phyloP scores from a whole-genome alignment of 148 eudicot genomes.

The Arctostaphylos glauca region DNA sequence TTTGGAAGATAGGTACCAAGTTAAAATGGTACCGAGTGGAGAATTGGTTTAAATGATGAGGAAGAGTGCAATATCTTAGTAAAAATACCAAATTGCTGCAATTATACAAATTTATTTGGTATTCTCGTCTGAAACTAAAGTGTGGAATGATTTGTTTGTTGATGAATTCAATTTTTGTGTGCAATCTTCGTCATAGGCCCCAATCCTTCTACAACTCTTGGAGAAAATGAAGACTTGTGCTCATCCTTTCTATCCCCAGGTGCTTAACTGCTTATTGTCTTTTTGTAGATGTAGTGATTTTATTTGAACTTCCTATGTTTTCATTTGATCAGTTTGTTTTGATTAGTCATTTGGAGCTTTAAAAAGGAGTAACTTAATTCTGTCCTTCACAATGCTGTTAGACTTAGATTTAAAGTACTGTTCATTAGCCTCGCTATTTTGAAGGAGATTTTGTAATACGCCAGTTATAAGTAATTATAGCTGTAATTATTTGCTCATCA shows the following conservation, averaged over 20 bases:
- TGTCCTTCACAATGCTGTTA: background rate
- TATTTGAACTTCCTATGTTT: background rate
- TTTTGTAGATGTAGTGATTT: background rate
- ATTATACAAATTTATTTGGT: background rate
- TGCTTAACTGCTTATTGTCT: conserved; percentile 27
- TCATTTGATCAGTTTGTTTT: background rate
- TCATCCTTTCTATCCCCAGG: conserved; percentile 85
- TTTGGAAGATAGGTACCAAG: background rate
- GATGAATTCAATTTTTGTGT: background rate
- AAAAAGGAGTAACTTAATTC: background rate
- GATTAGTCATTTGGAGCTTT: background rate
- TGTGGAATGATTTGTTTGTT: background rate
- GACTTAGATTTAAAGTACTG: background rate
- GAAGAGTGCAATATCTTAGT: background rate
- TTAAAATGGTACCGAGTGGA: background rate
- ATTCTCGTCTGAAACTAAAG: no score
- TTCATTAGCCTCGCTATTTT: background rate
- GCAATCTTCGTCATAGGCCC: conserved; percentile 47
- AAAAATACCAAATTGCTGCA: background rate
- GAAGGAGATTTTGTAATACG: background rate
- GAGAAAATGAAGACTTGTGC: conserved; percentile 71
- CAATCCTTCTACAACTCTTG: conserved; percentile 67
- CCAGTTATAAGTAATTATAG: background rate
- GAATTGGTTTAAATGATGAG: background rate
- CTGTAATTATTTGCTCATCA: background rate